phyloP scores from a whole-genome alignment of 345 rosid genomes.

The Euphorbia pulcherrima region DNA sequence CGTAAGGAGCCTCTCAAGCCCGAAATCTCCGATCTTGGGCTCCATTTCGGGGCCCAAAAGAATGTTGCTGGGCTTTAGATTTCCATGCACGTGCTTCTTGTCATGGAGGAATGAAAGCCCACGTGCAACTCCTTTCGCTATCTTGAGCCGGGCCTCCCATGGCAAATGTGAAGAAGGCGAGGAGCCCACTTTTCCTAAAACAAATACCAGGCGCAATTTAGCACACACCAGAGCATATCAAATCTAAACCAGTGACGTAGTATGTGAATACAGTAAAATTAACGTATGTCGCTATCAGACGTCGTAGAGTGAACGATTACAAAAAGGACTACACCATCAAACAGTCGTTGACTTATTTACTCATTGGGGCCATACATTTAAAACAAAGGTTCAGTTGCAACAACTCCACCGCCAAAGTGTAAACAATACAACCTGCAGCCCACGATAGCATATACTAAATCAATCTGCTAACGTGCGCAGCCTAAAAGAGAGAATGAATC shows the following conservation, averaged over 20 bases:
- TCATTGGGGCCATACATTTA: conserved; percentile 39
- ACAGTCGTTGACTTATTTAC: conserved; percentile 11
- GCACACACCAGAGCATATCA: not conserved
- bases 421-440: conserved; percentile 8
- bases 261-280: not conserved
- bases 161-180: conserved; percentile 76
- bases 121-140: conserved; percentile 73
- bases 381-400: conserved; percentile 49
- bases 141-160: conserved; percentile 84
- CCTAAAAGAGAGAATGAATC: not conserved
- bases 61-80: conserved; percentile 82
- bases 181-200: conserved; percentile 75
- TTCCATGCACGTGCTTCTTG: conserved; percentile 81
- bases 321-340: conserved; percentile 14
- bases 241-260: not conserved
- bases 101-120: conserved; percentile 81
- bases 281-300: conserved; percentile 32
- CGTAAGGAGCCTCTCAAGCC: conserved; percentile 64
- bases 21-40: conserved; percentile 81
- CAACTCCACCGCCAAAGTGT: conserved; percentile 44
- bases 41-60: conserved; percentile 71
- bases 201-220: conserved; percentile 8
- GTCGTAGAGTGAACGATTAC: conserved; percentile 36
- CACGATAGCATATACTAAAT: conserved; percentile 17
- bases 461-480: conserved; percentile 29